Percentiles rank a stretch among this genome's conserved stretches.
Conservation (phyloP, 2,329 filamentous ascomycete species). For the Nemania sp. region DNA sequence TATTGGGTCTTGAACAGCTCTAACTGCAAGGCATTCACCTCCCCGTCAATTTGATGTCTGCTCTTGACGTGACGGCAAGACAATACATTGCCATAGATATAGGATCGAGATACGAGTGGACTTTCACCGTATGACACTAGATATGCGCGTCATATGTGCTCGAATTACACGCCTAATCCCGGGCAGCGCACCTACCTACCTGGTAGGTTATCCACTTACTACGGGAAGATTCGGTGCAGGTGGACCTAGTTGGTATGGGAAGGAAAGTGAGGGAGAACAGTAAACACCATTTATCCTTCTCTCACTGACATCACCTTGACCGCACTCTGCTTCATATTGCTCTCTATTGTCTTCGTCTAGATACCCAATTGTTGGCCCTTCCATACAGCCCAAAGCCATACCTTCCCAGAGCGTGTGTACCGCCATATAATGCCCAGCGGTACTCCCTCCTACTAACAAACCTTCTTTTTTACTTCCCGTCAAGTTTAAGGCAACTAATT, state of each 20-base stretch:
- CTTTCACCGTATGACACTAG: neutral
- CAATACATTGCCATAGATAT: too few species aligned
- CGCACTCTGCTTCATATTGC: conserved; percentile 19
- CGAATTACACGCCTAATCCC: neutral
- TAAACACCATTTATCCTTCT: conserved; percentile 23
- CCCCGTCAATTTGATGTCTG: neutral
- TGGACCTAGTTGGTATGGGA: conserved; percentile 8
- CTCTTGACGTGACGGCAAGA: neutral
- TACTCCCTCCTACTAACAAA: neutral
- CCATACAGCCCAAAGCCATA: neutral
- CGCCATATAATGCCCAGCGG: neutral
- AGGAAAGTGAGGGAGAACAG: conserved; percentile 7
- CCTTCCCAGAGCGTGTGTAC: neutral
- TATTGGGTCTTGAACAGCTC: neutral
- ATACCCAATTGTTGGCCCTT: neutral
- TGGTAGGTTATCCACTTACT: conserved; percentile 10
- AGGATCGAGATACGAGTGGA: neutral
- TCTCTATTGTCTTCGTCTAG: neutral
- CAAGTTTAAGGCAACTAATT: neutral
- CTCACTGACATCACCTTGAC: conserved; percentile 37
- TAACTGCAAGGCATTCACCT: neutral
- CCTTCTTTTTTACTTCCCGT: neutral
- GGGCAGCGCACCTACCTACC: conserved; percentile 5
- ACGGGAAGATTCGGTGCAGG: conserved; percentile 34
- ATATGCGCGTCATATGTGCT: neutral